A percentile compares a stretch with the other conserved stretches of the same genome.
Evolutionary conservation across 441 rosid species (phyloP).

Genomic region (Bocquillonia castaneifolia): DNA sequence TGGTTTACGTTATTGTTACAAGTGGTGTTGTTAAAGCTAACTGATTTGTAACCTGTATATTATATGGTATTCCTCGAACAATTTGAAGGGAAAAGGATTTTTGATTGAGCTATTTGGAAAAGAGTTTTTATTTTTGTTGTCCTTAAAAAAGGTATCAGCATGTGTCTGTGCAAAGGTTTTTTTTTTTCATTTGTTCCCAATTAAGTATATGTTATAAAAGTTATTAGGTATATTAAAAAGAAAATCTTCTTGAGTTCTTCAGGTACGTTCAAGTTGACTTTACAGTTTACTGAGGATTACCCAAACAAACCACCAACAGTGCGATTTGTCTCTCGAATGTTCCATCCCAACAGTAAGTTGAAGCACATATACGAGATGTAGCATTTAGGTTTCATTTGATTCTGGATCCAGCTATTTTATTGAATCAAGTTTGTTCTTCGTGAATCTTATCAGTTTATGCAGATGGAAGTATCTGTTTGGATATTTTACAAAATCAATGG

Average conservation of each 20-base stretch:
- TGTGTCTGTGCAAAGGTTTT: neutral
- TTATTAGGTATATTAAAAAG: too few relatives aligned
- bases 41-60: neutral
- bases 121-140: neutral
- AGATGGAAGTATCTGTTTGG: conserved; percentile 69
- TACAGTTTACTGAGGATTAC: conserved; percentile 63
- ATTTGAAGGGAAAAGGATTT: neutral
- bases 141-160: too few relatives aligned
- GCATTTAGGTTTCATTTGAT: too few relatives aligned
- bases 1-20: neutral
- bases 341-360: conserved; percentile 70
- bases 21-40: neutral
- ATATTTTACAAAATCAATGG: conserved; percentile 69
- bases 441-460: conserved; percentile 45
- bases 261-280: conserved; percentile 73
- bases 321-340: conserved; percentile 72
- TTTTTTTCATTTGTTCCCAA: neutral
- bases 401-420: too few relatives aligned
- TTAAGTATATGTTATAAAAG: too few relatives aligned
- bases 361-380: neutral
- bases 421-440: neutral
- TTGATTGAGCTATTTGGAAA: neutral
- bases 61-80: neutral
- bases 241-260: conserved; percentile 6
- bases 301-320: conserved; percentile 72